Evolutionary conservation across 2,329 filamentous ascomycete genomes (phyloP).

Genomic region (Mycosphaerelloides madeirae): DNA sequence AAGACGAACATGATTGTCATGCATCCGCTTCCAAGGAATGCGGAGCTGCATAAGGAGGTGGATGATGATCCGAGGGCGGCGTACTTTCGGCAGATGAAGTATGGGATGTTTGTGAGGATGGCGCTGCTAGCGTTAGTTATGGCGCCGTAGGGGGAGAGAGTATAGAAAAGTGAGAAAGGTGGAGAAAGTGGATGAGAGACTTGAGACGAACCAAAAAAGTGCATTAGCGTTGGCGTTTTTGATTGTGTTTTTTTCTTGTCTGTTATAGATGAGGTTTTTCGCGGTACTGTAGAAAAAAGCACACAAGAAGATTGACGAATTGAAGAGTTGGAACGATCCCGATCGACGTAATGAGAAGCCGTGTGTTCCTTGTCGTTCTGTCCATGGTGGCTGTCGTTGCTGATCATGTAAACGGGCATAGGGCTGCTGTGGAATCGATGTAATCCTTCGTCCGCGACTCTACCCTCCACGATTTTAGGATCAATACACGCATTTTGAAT

Average conservation of each 20-base stretch:
- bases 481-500: too few species aligned
- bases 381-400: too few species aligned
- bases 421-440: too few species aligned
- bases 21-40: conserved; percentile 90
- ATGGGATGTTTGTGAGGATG: conserved; percentile 97
- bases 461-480: too few species aligned
- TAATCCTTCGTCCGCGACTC: too few species aligned
- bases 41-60: conserved; percentile 90
- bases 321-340: too few species aligned
- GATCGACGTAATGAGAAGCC: too few species aligned
- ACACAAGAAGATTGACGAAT: not conserved
- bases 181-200: not conserved
- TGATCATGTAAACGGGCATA: too few species aligned
- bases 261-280: not conserved
- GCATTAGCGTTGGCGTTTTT: conserved; percentile 6
- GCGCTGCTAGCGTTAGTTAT: conserved; percentile 91
- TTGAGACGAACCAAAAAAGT: not conserved
- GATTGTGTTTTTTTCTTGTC: too few species aligned
- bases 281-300: not conserved
- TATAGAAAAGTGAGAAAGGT: not conserved
- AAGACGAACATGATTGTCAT: conserved; percentile 92
- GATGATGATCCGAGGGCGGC: conserved; percentile 95
- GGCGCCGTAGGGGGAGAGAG: conserved; percentile 44
- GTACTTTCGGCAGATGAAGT: conserved; percentile 99
- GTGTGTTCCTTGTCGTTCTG: too few species aligned